Evolutionary conservation across 2,329 filamentous ascomycete genomes (phyloP), one percentile per base, ranked within the genome.

Genomic region (Anthostomella pinea): DNA sequence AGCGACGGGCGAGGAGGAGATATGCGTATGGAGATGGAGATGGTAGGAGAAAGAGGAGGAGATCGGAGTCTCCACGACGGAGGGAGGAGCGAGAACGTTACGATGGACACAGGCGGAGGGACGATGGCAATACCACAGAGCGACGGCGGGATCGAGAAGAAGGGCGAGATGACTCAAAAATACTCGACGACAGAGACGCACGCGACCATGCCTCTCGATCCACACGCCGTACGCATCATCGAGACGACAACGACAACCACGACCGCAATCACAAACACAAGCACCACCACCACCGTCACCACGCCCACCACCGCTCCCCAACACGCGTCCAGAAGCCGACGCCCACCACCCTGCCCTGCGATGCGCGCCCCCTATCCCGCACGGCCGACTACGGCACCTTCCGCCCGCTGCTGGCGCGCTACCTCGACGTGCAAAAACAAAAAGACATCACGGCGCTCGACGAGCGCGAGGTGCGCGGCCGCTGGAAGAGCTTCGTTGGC

Each of bases 401-500:
- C 54, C 73, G 75, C 43, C 76, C 84, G 0, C 69, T 96, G 41
- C 87, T 96, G 46, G 86, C 82, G 11, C 78, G 86, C 30, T 97
- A 96, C 53, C 73, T 97, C 17, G 85, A 90, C 51, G 77, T 95
- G 21, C 91, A 97, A 63, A 96, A 96, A 65, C 73, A 80, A 24
- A 73, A 85, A 25, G 67, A 83, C 35, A 67, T 94, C 2, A 72
- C 81, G 13, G 73, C 77, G 8, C 69, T 97, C 49, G 75, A 80
- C 38, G 82, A 87, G 45, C 74, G 77, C n/a, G 90, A 96, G 59
- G 65, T 81, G 1, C 83, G 75, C 47, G 89, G 90, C 2, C 72
- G 91, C 37, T 98, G 91, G 89, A 95, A 95, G 73, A 91, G 88
- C 59, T 98, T 97, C 54, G 62, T 91, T 9, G 73, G 77, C 4